Evolutionary conservation across 805 yeast genomes (phyloP), one percentile per base, ranked within the genome.

Genomic region (Nakazawaea ishiwadae): DNA sequence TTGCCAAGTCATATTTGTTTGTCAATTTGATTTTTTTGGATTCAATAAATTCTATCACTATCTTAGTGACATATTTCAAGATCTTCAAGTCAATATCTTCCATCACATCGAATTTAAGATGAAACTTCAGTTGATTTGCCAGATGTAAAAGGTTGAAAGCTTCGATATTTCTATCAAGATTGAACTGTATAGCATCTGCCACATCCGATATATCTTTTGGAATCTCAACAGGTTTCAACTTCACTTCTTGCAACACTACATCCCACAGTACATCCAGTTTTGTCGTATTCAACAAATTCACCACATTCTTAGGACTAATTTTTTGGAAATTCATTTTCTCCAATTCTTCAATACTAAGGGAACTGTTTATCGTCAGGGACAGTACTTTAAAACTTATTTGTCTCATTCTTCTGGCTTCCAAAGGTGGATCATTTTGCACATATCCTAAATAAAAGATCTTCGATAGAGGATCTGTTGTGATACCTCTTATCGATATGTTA

Each of bases 401-500:
- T 12, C 10, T 35, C 15, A 27, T 16, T 11, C 37, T 17, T 35
- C 40, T 23, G 23, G 31, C 16, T 8, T 31, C 40, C 19, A 32
- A 12, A 9, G 30, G 37, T 14, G 37, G 40, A 20, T 24, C 34
- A 26, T 30, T 28, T 5, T 5, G n/a, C 14, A 31, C 28, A 34
- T 14, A 41, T 5, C 40, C 40, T 11, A 41, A 10, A 10, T 18
- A 15, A 10, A 41, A 8, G 4, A 15, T 23, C 17, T 36, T 23
- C 6, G 27, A 29, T 5, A 41, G n/a, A 15, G 40, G 40, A 36
- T 41, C 44, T 10, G 31, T 4, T 10, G 14, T 15, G 12, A 41
- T 14, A 8, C 37, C 40, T 18, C 44, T 30, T 12, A 36, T 36
- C 11, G 44, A 36, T 11, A 40, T 35, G 7, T 35, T 30, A 15